phyloP scores from a whole-genome alignment of 768 basidiomycete species.

The Trametes cinnabarina region DNA sequence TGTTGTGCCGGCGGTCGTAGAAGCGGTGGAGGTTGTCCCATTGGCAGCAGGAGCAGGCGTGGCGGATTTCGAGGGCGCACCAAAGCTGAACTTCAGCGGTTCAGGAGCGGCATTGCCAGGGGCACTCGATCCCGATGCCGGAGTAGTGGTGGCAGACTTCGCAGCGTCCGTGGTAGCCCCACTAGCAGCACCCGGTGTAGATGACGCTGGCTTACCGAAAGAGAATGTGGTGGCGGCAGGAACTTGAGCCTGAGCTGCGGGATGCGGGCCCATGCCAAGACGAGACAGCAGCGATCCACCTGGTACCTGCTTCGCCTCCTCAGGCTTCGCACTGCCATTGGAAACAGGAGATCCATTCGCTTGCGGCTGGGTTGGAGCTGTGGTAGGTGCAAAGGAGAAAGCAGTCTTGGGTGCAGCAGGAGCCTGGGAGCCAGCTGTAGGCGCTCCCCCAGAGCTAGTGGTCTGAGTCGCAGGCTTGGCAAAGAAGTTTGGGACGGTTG shows the following conservation, averaged over 20 bases:
- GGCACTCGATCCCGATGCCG: background rate
- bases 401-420: constrained; percentile 10
- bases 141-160: background rate
- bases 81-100: constrained; percentile 17
- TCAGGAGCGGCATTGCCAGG: background rate
- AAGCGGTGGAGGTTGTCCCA: background rate
- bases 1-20: background rate
- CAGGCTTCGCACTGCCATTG: background rate
- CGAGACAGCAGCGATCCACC: constrained; percentile 17
- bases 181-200: background rate
- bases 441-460: constrained; percentile 5
- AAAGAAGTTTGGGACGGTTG: constrained; percentile 32
- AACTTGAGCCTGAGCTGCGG: background rate
- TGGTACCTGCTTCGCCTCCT: background rate
- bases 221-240: constrained; percentile 4
- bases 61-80: constrained; percentile 7
- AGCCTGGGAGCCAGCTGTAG: constrained; percentile 9
- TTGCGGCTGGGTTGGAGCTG: background rate
- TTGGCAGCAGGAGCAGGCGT: background rate
- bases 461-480: constrained; percentile 25
- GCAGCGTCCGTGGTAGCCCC: background rate
- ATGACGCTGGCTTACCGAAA: background rate
- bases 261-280: constrained; percentile 15
- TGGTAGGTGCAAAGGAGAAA: constrained; percentile 6
- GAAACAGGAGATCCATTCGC: background rate